These are phyloP conservation scores for Helichrysum umbraculigerum DNA, from an alignment of 129 eudicot genomes.

Conservation along the genomic window DNA sequence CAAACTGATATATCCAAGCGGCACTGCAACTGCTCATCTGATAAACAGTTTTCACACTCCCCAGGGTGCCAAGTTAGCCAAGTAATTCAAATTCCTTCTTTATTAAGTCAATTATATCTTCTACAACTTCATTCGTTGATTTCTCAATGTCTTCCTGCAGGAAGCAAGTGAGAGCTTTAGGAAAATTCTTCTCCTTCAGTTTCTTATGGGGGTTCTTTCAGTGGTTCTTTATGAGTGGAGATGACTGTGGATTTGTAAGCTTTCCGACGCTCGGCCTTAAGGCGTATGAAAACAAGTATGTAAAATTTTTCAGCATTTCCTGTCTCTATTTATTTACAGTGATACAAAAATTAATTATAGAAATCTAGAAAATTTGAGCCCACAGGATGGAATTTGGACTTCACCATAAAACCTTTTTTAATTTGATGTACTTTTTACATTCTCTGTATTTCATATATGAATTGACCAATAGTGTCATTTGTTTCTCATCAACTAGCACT, in stretches of 20 bases:
- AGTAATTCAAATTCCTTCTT: slow-evolving; percentile 32
- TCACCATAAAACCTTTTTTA: no score
- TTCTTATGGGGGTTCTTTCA: slow-evolving; percentile 98
- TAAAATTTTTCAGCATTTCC: not conserved
- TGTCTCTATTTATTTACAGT: no score
- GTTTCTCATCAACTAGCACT: slow-evolving; percentile 6
- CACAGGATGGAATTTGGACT: no score
- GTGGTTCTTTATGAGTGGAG: slow-evolving; percentile 93
- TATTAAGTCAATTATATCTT: not conserved
- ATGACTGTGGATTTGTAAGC: slow-evolving; percentile 69
- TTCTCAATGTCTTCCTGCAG: slow-evolving; percentile 38
- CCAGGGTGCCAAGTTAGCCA: slow-evolving; percentile 85
- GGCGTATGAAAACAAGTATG: slow-evolving; percentile 70
- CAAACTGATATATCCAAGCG: slow-evolving; percentile 91
- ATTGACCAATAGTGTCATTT: not conserved
- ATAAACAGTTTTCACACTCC: slow-evolving; percentile 99
- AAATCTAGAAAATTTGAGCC: no score
- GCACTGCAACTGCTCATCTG: slow-evolving; percentile 92
- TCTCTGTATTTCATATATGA: not conserved
- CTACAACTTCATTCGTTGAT: not conserved
- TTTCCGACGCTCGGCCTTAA: slow-evolving; percentile 86
- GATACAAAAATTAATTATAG: no score
- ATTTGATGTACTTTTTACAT: not conserved
- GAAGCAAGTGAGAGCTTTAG: slow-evolving; percentile 86
- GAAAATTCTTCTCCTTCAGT: slow-evolving; percentile 91